Conservation (phyloP, 2,329 filamentous ascomycete genomes). For the Microascus cirrosus region DNA sequence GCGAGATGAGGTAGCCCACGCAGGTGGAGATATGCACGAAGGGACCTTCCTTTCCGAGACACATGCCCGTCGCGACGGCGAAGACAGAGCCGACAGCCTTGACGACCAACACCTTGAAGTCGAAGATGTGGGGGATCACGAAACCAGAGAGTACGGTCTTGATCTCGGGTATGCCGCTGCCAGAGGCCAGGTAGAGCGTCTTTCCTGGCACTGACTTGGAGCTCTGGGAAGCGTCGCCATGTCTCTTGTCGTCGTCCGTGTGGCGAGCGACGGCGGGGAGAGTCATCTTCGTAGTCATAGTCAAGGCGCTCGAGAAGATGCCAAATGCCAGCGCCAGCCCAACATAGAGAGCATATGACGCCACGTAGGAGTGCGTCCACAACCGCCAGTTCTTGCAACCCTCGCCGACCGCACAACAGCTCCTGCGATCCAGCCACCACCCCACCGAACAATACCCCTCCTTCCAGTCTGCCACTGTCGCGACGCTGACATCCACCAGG, state of each 20-base stretch:
- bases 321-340: constrained; percentile 14
- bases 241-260: constrained; percentile 9
- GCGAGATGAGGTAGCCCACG: constrained; percentile 40
- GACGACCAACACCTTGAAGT: constrained; percentile 40
- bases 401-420: constrained; percentile 29
- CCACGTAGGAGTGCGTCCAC: constrained; percentile 24
- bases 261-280: constrained; percentile 27
- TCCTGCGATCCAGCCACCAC: constrained; percentile 31
- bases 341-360: constrained; percentile 15
- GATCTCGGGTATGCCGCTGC: constrained; percentile 50
- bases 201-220: constrained; percentile 19
- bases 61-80: constrained; percentile 48
- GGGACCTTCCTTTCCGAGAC: constrained; percentile 49
- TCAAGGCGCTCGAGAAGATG: constrained; percentile 13
- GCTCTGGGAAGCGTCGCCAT: constrained; percentile 12
- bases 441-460: constrained; percentile 39
- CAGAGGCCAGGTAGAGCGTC: constrained; percentile 46
- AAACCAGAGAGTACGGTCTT: constrained; percentile 52
- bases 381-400: constrained; percentile 25
- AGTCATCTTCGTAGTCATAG: constrained; percentile 25
- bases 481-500: constrained; percentile 40
- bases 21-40: constrained; percentile 52
- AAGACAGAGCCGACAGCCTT: constrained; percentile 48
- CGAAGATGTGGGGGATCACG: constrained; percentile 45
- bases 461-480: constrained; percentile 45